Base-by-base conservation (phyloP, 2,329 filamentous ascomycete species). In the Pestalotiopsis sp. region DNA sequence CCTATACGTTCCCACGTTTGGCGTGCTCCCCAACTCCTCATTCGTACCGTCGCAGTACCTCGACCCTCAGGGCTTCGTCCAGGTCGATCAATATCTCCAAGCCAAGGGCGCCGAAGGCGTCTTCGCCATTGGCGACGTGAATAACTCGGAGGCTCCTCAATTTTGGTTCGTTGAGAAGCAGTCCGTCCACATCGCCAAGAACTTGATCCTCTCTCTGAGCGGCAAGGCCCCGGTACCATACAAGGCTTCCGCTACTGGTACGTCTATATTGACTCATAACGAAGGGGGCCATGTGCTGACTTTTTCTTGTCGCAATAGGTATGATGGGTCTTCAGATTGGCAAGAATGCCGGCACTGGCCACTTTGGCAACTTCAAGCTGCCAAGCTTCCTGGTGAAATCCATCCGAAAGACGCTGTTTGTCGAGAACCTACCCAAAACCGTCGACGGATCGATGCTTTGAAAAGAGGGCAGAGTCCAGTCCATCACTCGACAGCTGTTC, bases 1-100 rank as follows among this genome's bases (percentile, higher is more conserved):
- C 67, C n/a, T 78, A 11, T 75, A 77, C 66, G 74, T 78, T n/a
- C 75, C 77, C 12, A 73, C 76, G 3, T 77, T 72, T 65, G 77
- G 77, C 39, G 68, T 77, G 17, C 39, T 63, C 12, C 76, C 77
- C 61, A 78, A 78, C 63, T 73, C 76, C 7, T 69, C 68, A 17
- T 78, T 74, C 66, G 20, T 78, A 14, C 70, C 76, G 1, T 66
- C 69, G 45, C 67, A 75, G 25, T 66, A 77, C 38, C 70, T 78
- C 5, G 72, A 77, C 64, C 66, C 65, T 9, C 65, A 65, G 12
- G 74, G 76, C 23, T 74, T 58, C 68, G 49, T 78, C 27, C 68
- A 68, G 56, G 71, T 75, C 23, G 73, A 75, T 56, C 63, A 73
- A 27, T 71, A 75, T 66, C 65, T 78, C 36, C 69, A 67, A n/a